Conservation (phyloP, 306 rosid species). For the Lathyrus aphaca region DNA sequence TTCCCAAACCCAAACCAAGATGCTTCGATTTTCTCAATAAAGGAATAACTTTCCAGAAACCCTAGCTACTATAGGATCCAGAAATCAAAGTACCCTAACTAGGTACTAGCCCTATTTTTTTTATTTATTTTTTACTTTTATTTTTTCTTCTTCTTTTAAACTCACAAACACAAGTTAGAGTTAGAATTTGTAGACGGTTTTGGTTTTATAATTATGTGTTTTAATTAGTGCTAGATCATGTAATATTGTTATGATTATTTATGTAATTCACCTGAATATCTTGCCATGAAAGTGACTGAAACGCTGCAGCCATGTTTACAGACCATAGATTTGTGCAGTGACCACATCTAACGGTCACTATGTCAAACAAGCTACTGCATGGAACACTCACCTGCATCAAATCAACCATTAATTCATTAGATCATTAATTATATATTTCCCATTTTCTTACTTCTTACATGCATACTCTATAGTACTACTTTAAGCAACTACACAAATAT, state of each 20-base stretch:
- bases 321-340: conserved; percentile 99
- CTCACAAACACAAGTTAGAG: no score
- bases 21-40: conserved; percentile 53
- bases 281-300: conserved; percentile 93
- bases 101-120: neutral
- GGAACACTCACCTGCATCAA: conserved; percentile 95
- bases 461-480: neutral
- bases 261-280: conserved; percentile 63
- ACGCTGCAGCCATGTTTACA: conserved; percentile 98
- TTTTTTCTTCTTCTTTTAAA: neutral
- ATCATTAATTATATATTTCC: conserved; percentile 1
- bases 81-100: conserved; percentile 35
- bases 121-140: neutral
- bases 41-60: conserved; percentile 39
- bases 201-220: neutral
- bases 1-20: conserved; percentile 15
- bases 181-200: no score
- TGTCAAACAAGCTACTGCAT: conserved; percentile 89
- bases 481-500: neutral
- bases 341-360: conserved; percentile 98
- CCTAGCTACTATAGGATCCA: conserved; percentile 38
- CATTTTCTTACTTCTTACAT: neutral
- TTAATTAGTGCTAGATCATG: neutral
- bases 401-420: neutral
- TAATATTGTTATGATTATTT: neutral